Evolutionary conservation across 805 yeast species (phyloP).

Genomic region (Sugiyamaella boreocaroliniensis): DNA sequence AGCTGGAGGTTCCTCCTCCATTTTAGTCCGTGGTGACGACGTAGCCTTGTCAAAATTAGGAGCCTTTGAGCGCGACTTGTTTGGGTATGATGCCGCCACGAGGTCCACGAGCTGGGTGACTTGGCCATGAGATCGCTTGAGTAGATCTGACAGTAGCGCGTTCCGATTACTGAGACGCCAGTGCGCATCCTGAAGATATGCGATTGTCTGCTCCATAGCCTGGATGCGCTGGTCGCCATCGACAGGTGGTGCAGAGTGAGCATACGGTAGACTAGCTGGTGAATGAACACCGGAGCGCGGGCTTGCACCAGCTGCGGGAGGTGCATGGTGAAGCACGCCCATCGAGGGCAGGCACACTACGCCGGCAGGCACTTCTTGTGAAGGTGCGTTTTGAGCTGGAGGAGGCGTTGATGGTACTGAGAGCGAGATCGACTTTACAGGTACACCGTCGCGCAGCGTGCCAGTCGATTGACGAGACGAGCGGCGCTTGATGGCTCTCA

Average conservation of each 20-base stretch:
- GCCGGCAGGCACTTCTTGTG: neutral
- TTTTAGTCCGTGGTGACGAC: neutral
- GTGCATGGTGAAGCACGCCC: neutral
- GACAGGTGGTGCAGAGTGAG: conserved; percentile 9
- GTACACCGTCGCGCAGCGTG: conserved; percentile 20
- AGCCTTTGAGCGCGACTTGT: neutral
- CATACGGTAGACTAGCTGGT: neutral
- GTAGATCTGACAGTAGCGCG: conserved; percentile 10
- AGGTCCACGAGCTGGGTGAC: conserved; percentile 11
- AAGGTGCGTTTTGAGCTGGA: conserved; percentile 2
- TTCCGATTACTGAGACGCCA: conserved; percentile 6
- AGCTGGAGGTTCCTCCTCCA: neutral
- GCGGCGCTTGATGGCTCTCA: conserved; percentile 73
- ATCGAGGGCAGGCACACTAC: neutral
- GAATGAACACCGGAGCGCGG: neutral
- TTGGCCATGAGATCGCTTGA: conserved; percentile 13
- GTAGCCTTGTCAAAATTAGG: neutral
- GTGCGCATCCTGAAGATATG: conserved; percentile 15
- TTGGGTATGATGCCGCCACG: neutral
- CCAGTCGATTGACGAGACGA: conserved; percentile 40
- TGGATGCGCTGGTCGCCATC: conserved; percentile 36
- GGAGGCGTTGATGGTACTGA: conserved; percentile 23
- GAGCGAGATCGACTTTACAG: conserved; percentile 23
- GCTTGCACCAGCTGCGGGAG: neutral
- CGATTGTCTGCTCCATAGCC: conserved; percentile 13